A percentile compares a stretch with the other conserved stretches of the same genome.
These are phyloP conservation scores for Tuber magnatum DNA, from an alignment of 495 filamentous ascomycete species.

Conservation along the genomic window DNA sequence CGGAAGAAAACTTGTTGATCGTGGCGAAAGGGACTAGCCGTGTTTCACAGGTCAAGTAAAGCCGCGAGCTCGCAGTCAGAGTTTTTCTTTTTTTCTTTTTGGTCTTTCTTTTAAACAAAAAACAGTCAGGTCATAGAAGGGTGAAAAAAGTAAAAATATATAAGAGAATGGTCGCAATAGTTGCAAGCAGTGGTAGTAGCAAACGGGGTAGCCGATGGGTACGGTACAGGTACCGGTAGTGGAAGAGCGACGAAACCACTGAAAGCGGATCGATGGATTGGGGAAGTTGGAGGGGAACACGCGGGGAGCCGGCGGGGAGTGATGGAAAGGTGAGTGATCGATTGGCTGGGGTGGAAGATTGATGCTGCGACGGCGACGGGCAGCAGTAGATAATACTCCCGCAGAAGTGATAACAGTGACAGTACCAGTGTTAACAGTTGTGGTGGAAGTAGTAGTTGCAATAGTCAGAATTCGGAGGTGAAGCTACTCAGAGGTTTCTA, in stretches of 20 bases:
- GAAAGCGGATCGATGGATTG: conserved; percentile 1
- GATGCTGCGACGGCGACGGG: not conserved
- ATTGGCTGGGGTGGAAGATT: not conserved
- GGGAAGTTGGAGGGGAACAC: not conserved
- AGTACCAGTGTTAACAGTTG: not conserved
- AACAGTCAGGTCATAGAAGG: not conserved
- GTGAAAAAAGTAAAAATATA: not conserved
- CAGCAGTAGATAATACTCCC: not conserved
- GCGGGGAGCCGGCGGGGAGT: not conserved
- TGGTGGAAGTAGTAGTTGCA: not conserved
- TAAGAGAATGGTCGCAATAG: not conserved
- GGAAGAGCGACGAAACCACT: not conserved
- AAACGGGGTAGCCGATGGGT: not conserved
- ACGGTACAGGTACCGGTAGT: not conserved
- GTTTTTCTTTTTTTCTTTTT: not conserved
- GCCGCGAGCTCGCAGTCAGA: not conserved
- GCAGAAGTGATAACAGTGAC: not conserved
- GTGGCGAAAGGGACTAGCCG: conserved; percentile 23
- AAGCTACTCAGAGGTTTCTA: not conserved
- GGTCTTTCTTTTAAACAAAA: not conserved
- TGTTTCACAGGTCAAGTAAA: conserved; percentile 23
- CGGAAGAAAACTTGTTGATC: conserved; percentile 15
- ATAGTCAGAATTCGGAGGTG: not conserved
- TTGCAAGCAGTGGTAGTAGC: not conserved
- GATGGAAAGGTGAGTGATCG: not conserved